phyloP scores from a whole-genome alignment of 2,329 filamentous ascomycete genomes.

The Aspergillus fischeri region DNA sequence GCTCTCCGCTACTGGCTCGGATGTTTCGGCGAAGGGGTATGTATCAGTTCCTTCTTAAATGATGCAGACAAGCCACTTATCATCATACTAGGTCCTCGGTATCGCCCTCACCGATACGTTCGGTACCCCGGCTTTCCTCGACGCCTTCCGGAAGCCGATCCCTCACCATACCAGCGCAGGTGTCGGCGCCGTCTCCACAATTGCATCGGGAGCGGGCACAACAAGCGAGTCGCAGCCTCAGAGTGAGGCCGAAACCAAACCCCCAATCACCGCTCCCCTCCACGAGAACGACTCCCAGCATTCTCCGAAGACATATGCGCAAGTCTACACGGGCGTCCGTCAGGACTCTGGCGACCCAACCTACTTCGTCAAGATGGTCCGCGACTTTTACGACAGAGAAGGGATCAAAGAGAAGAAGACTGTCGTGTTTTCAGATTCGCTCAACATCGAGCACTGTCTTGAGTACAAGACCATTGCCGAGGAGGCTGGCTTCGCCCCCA shows the following conservation, averaged over 20 bases:
- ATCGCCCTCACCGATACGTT: conserved; percentile 97
- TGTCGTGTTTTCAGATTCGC: conserved; percentile 91
- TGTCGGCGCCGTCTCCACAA: conserved; percentile 36
- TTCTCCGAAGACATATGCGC: conserved; percentile 64
- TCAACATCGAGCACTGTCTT: conserved; percentile 85
- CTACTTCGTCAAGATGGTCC: conserved; percentile 73
- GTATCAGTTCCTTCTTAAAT: conserved; percentile 10
- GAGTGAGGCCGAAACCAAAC: conserved; percentile 36
- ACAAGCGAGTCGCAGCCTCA: conserved; percentile 40
- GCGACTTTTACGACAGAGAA: conserved; percentile 71
- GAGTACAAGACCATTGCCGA: conserved; percentile 86
- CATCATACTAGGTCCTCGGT: conserved; percentile 57
- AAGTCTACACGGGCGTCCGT: conserved; percentile 76
- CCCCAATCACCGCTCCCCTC: conserved; percentile 44
- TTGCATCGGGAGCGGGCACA: conserved; percentile 39
- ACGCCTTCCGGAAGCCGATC: conserved; percentile 70
- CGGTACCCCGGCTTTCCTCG: conserved; percentile 83
- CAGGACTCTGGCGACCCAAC: conserved; percentile 87
- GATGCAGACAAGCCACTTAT: conserved; percentile 1
- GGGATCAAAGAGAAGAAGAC: conserved; percentile 77
- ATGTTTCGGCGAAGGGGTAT: conserved; percentile 75
- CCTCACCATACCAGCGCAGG: conserved; percentile 42
- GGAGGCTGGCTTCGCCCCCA: conserved; percentile 72
- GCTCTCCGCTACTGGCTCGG: conserved; percentile 85
- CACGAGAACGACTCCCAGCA: conserved; percentile 34